These are phyloP conservation scores for Trichoderma koningii DNA, from an alignment of 2,329 filamentous ascomycete species.

Conservation along the genomic window DNA sequence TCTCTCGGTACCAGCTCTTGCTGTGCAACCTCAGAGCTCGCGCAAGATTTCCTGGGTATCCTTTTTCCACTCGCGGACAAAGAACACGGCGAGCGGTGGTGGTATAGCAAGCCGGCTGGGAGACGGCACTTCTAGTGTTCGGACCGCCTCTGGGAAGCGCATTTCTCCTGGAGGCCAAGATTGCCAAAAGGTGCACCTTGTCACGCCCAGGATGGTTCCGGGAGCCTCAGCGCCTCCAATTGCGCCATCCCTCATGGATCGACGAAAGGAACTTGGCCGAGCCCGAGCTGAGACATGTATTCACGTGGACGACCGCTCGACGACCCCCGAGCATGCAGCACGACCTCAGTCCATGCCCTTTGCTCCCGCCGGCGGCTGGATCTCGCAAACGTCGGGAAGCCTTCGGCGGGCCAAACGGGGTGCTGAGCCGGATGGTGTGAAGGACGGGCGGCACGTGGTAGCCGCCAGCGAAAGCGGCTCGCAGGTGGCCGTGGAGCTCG, in stretches of 20 bases:
- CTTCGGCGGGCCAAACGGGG: slow-evolving; percentile 57
- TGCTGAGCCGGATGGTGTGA: slow-evolving; percentile 45
- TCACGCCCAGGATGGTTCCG: slow-evolving; percentile 44
- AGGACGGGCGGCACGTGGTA: slow-evolving; percentile 56
- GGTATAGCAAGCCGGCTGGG: slow-evolving; percentile 33
- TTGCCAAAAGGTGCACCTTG: slow-evolving; percentile 38
- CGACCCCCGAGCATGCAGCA: slow-evolving; percentile 45
- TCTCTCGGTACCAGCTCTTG: slow-evolving; percentile 30
- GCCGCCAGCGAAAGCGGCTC: slow-evolving; percentile 47
- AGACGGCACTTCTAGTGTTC: slow-evolving; percentile 36
- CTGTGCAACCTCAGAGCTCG: slow-evolving; percentile 25
- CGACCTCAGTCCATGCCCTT: slow-evolving; percentile 64
- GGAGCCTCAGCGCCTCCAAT: slow-evolving; percentile 31
- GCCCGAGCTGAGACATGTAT: not conserved
- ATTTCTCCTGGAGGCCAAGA: slow-evolving; percentile 34
- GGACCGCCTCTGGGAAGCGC: slow-evolving; percentile 34
- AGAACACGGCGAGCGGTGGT: slow-evolving; percentile 32
- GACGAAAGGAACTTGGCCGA: slow-evolving; percentile 31
- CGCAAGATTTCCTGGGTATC: slow-evolving; percentile 51
- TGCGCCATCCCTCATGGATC: slow-evolving; percentile 33
- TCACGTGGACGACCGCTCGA: slow-evolving; percentile 14
- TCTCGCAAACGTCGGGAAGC: slow-evolving; percentile 56
- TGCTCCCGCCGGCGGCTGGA: slow-evolving; percentile 58
- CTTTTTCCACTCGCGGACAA: slow-evolving; percentile 54
- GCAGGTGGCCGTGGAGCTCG: slow-evolving; percentile 36